Conservation (phyloP, 257 asterid species). For the Ocimum tenuiflorum region DNA sequence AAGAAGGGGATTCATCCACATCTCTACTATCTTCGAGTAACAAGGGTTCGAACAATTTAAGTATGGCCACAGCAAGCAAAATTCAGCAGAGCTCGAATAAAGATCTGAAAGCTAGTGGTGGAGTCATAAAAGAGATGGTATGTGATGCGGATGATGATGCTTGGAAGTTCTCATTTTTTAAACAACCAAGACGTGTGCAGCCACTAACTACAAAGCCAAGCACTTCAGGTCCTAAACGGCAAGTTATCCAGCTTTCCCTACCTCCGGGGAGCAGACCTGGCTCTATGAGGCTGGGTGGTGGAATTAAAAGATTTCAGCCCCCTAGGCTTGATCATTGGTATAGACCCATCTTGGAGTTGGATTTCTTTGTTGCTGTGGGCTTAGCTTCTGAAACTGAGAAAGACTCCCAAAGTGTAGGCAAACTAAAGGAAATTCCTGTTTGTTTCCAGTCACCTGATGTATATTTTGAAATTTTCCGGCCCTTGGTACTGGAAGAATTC, state of each 20-base stretch:
- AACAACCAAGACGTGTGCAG: slow-evolving; percentile 49
- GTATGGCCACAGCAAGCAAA: slow-evolving; percentile 24
- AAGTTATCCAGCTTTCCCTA: slow-evolving; percentile 70
- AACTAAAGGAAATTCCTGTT: slow-evolving; percentile 80
- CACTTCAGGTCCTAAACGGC: slow-evolving; percentile 60
- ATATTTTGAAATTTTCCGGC: slow-evolving; percentile 81
- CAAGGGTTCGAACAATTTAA: slow-evolving; percentile 23
- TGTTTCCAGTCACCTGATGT: slow-evolving; percentile 73
- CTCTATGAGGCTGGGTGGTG: slow-evolving; percentile 41
- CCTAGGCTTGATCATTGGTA: slow-evolving; percentile 91
- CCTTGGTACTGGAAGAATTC: slow-evolving; percentile 84
- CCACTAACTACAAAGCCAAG: slow-evolving; percentile 38
- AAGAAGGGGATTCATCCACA: slow-evolving; percentile 22
- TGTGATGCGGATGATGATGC: slow-evolving; percentile 47
- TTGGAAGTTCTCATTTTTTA: slow-evolving; percentile 70
- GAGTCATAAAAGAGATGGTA: slow-evolving; percentile 34
- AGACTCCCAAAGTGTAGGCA: slow-evolving; percentile 37
- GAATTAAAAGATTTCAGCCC: slow-evolving; percentile 64
- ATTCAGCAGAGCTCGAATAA: slow-evolving; percentile 29
- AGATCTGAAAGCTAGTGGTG: slow-evolving; percentile 28
- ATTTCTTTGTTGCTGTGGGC: slow-evolving; percentile 78
- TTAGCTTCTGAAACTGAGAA: slow-evolving; percentile 47
- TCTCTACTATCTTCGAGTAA: slow-evolving; percentile 30
- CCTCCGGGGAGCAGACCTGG: slow-evolving; percentile 54
- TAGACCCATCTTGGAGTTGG: slow-evolving; percentile 68